A percentile compares a stretch with the other conserved stretches of the same genome.
phyloP scores from a whole-genome alignment of 192 early-diverging fungal species.

The Lobosporangium transversale region DNA sequence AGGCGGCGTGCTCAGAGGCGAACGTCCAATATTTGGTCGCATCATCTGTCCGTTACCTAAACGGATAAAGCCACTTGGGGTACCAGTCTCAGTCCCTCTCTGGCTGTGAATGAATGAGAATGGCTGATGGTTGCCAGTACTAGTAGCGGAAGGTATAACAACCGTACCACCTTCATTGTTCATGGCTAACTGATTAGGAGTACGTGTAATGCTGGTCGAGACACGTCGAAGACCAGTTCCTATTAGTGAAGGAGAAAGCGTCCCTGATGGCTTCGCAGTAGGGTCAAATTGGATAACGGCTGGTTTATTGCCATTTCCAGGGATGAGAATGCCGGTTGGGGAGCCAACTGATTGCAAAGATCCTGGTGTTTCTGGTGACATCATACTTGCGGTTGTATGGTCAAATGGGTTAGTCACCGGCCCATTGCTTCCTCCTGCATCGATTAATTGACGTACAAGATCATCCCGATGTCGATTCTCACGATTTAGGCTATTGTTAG shows the following conservation, averaged over 20 bases:
- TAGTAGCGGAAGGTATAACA: slow-evolving; percentile 11
- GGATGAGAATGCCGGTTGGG: slow-evolving; percentile 23
- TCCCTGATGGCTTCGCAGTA: slow-evolving; percentile 22
- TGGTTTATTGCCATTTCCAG: slow-evolving; percentile 13
- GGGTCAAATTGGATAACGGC: slow-evolving; percentile 40
- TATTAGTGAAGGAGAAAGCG: slow-evolving; percentile 17
- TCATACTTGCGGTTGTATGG: neutral
- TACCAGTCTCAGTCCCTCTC: neutral
- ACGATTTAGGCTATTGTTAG: slow-evolving; percentile 8
- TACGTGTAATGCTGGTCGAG: slow-evolving; percentile 23
- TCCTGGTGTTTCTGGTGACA: slow-evolving; percentile 30
- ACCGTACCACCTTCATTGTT: slow-evolving; percentile 14
- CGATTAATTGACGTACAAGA: slow-evolving; percentile 29
- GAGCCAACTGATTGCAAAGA: slow-evolving; percentile 12
- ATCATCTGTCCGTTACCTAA: slow-evolving; percentile 16
- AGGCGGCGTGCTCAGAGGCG: slow-evolving; percentile 27
- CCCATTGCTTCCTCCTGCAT: slow-evolving; percentile 17
- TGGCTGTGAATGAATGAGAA: slow-evolving; percentile 19
- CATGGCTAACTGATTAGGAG: neutral
- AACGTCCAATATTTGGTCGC: slow-evolving; percentile 15
- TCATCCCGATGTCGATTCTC: slow-evolving; percentile 21
- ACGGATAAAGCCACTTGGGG: slow-evolving; percentile 5
- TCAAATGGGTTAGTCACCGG: slow-evolving; percentile 18
- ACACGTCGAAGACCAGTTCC: slow-evolving; percentile 15
- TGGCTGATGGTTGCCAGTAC: slow-evolving; percentile 17